Percentiles rank a stretch among this genome's conserved stretches.
Evolutionary conservation across 23 red algal species (phyloP).

Genomic region (Gracilaria vermiculophylla): DNA sequence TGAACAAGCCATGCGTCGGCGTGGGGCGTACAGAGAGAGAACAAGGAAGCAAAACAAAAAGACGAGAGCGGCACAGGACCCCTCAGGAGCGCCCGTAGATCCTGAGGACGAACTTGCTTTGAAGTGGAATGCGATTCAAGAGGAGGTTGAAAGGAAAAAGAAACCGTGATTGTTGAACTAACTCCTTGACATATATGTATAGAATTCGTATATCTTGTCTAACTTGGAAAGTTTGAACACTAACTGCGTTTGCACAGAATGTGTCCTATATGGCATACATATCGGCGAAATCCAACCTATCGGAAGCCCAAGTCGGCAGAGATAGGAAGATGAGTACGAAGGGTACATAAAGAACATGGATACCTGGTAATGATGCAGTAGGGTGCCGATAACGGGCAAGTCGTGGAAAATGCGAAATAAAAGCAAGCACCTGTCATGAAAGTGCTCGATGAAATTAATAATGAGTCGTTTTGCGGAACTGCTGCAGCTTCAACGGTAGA

Average conservation of each 20-base stretch:
- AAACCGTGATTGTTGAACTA: not conserved
- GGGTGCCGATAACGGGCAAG: too few relatives aligned
- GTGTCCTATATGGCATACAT: too few relatives aligned
- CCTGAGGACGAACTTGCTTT: not conserved
- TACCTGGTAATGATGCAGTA: too few relatives aligned
- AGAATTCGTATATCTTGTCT: not conserved
- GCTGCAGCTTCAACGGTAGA: too few relatives aligned
- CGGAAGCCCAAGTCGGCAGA: too few relatives aligned
- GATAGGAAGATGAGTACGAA: too few relatives aligned
- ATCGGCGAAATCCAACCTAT: too few relatives aligned
- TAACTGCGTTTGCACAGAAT: not conserved
- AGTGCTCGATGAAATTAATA: too few relatives aligned
- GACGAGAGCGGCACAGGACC: not conserved
- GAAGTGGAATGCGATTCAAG: constrained; percentile 7
- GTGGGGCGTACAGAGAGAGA: not conserved
- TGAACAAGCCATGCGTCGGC: not conserved
- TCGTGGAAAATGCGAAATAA: too few relatives aligned
- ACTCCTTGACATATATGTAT: not conserved
- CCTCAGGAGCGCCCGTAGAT: not conserved
- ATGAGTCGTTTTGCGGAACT: too few relatives aligned
- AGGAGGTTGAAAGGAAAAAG: not conserved
- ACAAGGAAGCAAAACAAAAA: not conserved
- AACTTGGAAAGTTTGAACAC: not conserved
- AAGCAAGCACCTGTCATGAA: too few relatives aligned
- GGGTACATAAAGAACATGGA: too few relatives aligned